Evolutionary conservation across 2,329 filamentous ascomycete species (phyloP).

Genomic region (Myriosclerotinia duriaeana): DNA sequence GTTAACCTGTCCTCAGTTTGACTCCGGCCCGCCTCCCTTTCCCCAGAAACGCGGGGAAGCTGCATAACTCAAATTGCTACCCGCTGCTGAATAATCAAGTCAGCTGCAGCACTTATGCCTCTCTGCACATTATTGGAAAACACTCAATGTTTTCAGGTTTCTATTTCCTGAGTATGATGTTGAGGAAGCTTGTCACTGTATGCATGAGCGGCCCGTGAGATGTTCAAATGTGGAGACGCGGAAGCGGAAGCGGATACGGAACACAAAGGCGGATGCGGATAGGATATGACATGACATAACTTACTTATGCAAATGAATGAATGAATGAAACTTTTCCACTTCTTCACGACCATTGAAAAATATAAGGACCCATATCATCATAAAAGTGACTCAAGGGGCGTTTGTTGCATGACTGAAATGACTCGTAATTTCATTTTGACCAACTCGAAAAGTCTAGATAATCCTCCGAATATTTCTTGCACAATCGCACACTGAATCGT

Average conservation of each 20-base stretch:
- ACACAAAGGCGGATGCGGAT: background rate
- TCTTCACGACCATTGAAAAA: background rate
- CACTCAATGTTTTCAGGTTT: too few species aligned
- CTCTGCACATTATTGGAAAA: background rate
- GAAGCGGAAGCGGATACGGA: background rate
- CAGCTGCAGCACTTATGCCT: background rate
- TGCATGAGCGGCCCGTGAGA: background rate
- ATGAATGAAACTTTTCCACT: constrained; percentile 2
- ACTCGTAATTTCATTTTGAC: background rate
- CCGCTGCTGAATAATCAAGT: background rate
- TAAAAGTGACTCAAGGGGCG: background rate
- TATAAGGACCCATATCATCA: background rate
- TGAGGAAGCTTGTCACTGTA: too few species aligned
- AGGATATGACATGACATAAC: background rate
- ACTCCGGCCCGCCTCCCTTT: constrained; percentile 6
- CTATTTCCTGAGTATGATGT: background rate
- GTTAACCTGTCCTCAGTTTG: background rate
- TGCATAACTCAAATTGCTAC: background rate
- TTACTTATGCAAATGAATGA: background rate
- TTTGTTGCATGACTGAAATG: background rate
- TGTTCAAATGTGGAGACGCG: background rate
- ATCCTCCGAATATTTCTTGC: background rate
- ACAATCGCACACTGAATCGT: background rate
- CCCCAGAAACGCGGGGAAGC: background rate
- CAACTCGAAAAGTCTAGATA: background rate